phyloP scores from a whole-genome alignment of 306 rosid genomes.

The Styphnolobium japonicum region DNA sequence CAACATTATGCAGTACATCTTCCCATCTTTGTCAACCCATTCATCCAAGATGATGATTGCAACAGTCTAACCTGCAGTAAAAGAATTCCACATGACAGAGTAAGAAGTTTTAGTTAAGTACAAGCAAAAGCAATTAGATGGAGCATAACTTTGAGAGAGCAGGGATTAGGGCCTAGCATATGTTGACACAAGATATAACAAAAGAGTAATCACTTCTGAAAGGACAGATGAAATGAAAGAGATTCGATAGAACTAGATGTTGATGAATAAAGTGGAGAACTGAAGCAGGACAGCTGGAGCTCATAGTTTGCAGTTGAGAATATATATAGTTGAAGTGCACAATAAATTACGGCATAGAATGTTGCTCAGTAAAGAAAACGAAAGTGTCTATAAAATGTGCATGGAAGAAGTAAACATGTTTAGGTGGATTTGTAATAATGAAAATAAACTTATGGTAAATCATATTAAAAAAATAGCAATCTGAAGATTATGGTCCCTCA shows the following conservation, averaged over 20 bases:
- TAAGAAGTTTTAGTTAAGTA: too few relatives aligned
- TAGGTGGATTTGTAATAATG: neutral
- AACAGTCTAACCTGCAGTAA: conserved; percentile 18
- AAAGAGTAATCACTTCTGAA: neutral
- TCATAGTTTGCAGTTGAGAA: neutral
- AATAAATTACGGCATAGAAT: neutral
- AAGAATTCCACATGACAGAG: neutral
- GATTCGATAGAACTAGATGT: neutral
- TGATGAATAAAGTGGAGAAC: neutral
- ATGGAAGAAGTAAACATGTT: neutral
- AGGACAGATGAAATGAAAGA: neutral
- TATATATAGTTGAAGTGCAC: neutral
- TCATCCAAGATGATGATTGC: conserved; percentile 10
- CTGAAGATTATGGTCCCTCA: neutral
- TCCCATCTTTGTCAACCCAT: neutral
- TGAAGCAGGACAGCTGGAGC: neutral
- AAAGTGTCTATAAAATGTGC: neutral
- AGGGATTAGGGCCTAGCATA: neutral
- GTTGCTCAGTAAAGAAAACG: neutral
- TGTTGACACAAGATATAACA: neutral
- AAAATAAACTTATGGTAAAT: neutral
- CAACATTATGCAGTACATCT: neutral
- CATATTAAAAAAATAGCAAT: neutral
- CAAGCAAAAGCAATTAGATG: conserved; percentile 10
- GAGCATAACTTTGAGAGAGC: neutral